Evolutionary conservation across 495 filamentous ascomycete species (phyloP), one percentile per base, ranked within the genome.

Genomic region (Tetracladium marchalianum): DNA sequence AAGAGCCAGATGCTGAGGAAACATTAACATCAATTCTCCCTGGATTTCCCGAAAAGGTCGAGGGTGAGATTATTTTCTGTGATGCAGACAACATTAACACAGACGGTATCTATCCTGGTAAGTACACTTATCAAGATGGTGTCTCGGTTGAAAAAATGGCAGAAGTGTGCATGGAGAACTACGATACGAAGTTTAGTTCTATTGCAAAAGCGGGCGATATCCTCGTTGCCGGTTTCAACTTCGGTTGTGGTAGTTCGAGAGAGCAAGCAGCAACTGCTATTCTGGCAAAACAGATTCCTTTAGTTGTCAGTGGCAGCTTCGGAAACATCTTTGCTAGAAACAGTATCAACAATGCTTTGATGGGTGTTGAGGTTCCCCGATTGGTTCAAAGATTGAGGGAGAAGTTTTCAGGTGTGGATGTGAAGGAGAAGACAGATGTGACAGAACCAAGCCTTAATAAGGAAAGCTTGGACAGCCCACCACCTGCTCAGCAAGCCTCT

Each of bases 251-350:
- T 2, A 72, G 63, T 49, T 87, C 80, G 0, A 66, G 90, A 31
- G 90, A 96, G 56, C 90, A 97, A 63, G 88, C 88, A 2, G 88
- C 89, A 0, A 95, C 90, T 0, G 81, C 90, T 0, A 84, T 96
- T 43, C 71, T 95, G 0, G 90, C 90, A 0, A 87, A 84, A 63
- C 59, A 83, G 51, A 93, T 97, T 44, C 84, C 80, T 0, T 70
- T 97, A 0, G 88, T 95, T 11, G 80, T 94, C 0, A 72, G 85
- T 0, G 88, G 87, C 10, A 88, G 82, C 63, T 92, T 95, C 54
- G 81, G 85, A 2, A 95, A 90, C 58, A 95, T 93, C 52, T 95
- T 95, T 60, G 71, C 69, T 49, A 68, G 90, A 6, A 95, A 95
- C 65, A 82, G 79, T 54, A 90, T 97, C 68, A 95, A 96, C 64